These are phyloP conservation scores for Amorphotheca resinae DNA, from an alignment of 495 filamentous ascomycete genomes.

Conservation along the genomic window DNA sequence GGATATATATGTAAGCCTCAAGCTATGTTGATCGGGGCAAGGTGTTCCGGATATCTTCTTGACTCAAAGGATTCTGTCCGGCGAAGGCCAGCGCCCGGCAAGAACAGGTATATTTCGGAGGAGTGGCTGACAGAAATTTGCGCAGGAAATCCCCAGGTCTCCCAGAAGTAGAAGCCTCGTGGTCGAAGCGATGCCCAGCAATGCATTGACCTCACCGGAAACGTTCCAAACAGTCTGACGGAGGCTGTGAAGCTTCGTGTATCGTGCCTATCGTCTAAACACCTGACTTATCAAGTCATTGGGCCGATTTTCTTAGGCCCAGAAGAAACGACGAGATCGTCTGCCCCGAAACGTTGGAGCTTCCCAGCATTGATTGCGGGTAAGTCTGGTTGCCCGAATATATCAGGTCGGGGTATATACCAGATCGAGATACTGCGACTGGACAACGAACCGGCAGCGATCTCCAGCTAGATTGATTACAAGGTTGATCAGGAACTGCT, in stretches of 20 bases:
- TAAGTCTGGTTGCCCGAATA: slow-evolving; percentile 10
- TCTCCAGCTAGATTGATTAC: slow-evolving; percentile 13
- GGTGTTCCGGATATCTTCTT: slow-evolving; percentile 16
- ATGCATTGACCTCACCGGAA: slow-evolving; percentile 21
- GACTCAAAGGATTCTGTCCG: slow-evolving; percentile 5
- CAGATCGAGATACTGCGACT: slow-evolving; percentile 11
- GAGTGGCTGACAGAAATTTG: slow-evolving; percentile 14
- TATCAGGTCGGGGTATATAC: no score
- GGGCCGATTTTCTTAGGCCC: slow-evolving; percentile 14
- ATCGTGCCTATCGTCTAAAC: slow-evolving; percentile 15
- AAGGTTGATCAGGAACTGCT: slow-evolving; percentile 12
- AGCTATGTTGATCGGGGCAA: slow-evolving; percentile 15
- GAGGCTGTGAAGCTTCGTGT: slow-evolving; percentile 20
- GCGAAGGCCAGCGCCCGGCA: slow-evolving; percentile 10
- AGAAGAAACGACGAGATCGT: slow-evolving; percentile 13
- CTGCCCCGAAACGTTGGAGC: slow-evolving; percentile 16
- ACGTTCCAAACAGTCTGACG: slow-evolving; percentile 20
- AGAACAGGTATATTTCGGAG: slow-evolving; percentile 11
- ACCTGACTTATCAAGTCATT: slow-evolving; percentile 15
- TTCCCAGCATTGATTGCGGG: slow-evolving; percentile 12
- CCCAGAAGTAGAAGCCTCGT: slow-evolving; percentile 4
- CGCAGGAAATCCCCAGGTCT: slow-evolving; percentile 13
- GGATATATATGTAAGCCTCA: slow-evolving; percentile 15
- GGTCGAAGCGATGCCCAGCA: slow-evolving; percentile 14
- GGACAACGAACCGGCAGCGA: slow-evolving; percentile 14